Evolutionary conservation across 169 alveolate species (phyloP).

Genomic region (Neospora caninum): DNA sequence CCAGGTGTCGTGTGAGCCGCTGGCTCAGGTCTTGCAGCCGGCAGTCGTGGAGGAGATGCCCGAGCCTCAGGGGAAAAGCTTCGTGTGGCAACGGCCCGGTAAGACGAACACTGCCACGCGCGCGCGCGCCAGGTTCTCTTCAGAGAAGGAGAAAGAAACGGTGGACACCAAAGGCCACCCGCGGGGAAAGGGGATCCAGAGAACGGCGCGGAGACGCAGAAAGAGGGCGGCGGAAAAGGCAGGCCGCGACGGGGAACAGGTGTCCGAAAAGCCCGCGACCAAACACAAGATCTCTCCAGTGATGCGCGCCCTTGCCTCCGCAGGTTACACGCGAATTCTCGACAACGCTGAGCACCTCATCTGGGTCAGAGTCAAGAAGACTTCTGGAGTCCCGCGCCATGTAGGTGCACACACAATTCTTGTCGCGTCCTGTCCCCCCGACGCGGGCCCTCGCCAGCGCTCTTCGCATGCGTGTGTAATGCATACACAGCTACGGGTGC

Average conservation of each 20-base stretch:
- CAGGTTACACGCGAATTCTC: neutral
- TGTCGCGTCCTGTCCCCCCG: neutral
- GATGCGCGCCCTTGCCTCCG: neutral
- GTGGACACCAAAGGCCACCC: neutral
- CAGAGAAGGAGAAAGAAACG: neutral
- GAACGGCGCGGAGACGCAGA: neutral
- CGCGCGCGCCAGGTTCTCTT: no score
- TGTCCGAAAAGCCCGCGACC: neutral
- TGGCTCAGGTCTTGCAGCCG: neutral
- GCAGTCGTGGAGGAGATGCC: conserved; percentile 4
- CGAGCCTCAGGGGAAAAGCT: neutral
- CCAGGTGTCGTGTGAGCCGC: neutral
- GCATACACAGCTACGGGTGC: no score
- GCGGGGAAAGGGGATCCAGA: no score
- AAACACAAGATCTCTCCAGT: no score
- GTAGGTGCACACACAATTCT: neutral
- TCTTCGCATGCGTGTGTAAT: no score
- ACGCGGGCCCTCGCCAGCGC: no score
- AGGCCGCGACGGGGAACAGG: neutral
- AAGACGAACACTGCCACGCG: neutral
- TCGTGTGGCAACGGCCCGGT: conserved; percentile 35
- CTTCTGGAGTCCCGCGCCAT: neutral
- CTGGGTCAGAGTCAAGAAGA: conserved; percentile 20
- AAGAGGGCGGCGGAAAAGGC: no score
- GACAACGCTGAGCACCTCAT: neutral